Evolutionary conservation across 305 asterid genomes (phyloP), one percentile per base, ranked within the genome.

Genomic region (Ilex paraguariensis): DNA sequence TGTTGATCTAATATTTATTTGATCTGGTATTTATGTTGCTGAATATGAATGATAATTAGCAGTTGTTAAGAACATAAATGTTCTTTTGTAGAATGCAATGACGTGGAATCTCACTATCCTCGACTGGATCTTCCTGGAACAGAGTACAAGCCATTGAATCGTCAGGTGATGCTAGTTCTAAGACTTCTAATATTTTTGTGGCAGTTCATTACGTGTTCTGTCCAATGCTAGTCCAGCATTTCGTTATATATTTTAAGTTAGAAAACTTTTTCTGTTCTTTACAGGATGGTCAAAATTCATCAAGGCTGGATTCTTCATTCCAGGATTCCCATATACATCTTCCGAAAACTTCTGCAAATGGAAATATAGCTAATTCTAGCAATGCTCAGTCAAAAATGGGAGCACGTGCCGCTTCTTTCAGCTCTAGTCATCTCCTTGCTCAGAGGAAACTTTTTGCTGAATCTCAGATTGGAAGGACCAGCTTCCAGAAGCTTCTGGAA

Each of bases 401-500:
- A 55, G 85, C 84, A 40, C 79, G 90, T 49, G 61, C 70, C 63
- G 70, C 91, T 66, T 76, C 92, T 30, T 73, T 77, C 57, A 65
- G 66, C 71, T 71, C 98, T 33, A 54, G 68, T 75, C 96, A 85
- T 56, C 90, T 81, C 61, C 70, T 75, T 64, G 80, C 81, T 74
- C 99, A 87, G 80, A 86, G 82, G 88, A 93, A 82, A 76, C 67
- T 77, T 16, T 86, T 87, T 75, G 75, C 90, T 8, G 99, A 93
- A 69, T 84, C 91, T 61, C 97, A 92, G 73, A 77, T 80, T 36
- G 97, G 98, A 75, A 83, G 88, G 79, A 76, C 80, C 81, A 90
- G 97, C 80, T 90, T 93, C 73, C 90, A 79, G 77, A 90, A 79
- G 90, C 96, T 87, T 63, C 75, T 93, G 58, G 97, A 90, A 75